phyloP scores from a whole-genome alignment of 2,329 filamentous ascomycete genomes.

The Pestalotiopsis sp. region DNA sequence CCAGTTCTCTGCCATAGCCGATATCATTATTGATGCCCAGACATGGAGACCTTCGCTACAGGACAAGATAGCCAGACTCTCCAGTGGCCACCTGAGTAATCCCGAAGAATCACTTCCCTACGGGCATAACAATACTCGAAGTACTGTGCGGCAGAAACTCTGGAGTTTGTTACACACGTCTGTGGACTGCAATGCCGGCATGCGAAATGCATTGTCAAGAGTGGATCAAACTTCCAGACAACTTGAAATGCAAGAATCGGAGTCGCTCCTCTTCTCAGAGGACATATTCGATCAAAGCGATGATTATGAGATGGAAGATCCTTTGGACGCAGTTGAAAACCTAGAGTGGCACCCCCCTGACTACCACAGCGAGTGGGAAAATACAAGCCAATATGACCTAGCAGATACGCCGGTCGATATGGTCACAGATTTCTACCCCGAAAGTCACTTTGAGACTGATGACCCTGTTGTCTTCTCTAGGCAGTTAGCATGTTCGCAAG shows the following conservation, averaged over 20 bases:
- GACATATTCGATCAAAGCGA: background rate
- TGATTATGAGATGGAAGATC: background rate
- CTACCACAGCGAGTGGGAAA: background rate
- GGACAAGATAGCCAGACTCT: background rate
- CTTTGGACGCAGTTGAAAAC: background rate
- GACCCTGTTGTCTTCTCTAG: background rate
- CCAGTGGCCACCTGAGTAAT: background rate
- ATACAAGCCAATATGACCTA: background rate
- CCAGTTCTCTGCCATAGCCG: slow-evolving; percentile 9
- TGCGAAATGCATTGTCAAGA: background rate
- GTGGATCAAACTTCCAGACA: background rate
- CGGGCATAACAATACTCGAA: background rate
- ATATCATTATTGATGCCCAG: background rate
- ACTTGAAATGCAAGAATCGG: background rate
- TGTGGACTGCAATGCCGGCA: background rate
- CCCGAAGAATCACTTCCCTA: background rate
- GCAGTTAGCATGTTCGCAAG: background rate
- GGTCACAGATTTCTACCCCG: background rate
- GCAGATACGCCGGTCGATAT: background rate
- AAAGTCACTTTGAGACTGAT: background rate
- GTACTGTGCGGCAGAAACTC: background rate
- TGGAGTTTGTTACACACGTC: slow-evolving; percentile 1
- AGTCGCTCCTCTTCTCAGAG: background rate
- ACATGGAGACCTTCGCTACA: slow-evolving; percentile 2
- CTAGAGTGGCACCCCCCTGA: background rate